phyloP scores from a whole-genome alignment of 1,284 basidiomycete species.

The Ganoderma lingzhi region DNA sequence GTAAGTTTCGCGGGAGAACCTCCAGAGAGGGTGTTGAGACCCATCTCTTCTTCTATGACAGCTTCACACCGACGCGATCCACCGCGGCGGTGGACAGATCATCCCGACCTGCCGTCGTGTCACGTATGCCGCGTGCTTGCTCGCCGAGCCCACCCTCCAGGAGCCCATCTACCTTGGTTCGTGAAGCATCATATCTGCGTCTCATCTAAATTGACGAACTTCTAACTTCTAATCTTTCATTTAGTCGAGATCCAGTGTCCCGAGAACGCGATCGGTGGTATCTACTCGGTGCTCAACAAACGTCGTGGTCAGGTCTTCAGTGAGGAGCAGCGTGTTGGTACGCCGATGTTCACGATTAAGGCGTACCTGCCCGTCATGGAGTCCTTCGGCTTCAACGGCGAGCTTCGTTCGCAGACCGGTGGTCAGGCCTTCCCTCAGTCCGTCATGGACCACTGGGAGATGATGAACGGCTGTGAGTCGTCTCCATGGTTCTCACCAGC shows the following conservation, averaged over 20 bases:
- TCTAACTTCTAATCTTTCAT: slow-evolving; percentile 8
- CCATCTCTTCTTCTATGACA: slow-evolving; percentile 41
- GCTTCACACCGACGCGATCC: slow-evolving; percentile 99
- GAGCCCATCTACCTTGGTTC: slow-evolving; percentile 95
- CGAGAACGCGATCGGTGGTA: slow-evolving; percentile 97
- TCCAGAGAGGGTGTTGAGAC: slow-evolving; percentile 7
- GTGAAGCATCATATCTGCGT: slow-evolving; percentile 23
- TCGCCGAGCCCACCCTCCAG: slow-evolving; percentile 92
- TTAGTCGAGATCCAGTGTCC: slow-evolving; percentile 98
- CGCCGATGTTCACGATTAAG: slow-evolving; percentile 99
- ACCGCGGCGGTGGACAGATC: slow-evolving; percentile 99
- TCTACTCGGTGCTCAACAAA: slow-evolving; percentile 96
- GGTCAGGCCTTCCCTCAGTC: slow-evolving; percentile 99
- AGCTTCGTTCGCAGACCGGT: slow-evolving; percentile 90
- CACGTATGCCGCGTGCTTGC: slow-evolving; percentile 94
- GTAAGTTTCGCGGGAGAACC: slow-evolving; percentile 51
- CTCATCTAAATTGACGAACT: slow-evolving; percentile 1
- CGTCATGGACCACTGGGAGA: slow-evolving; percentile 94
- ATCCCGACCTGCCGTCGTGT: slow-evolving; percentile 97
- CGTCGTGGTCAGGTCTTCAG: slow-evolving; percentile 99
- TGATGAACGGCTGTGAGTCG: slow-evolving; percentile 81
- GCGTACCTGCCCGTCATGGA: slow-evolving; percentile 97
- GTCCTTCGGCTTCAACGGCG: slow-evolving; percentile 99
- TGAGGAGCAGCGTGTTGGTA: slow-evolving; percentile 97
- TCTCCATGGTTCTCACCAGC: slow-evolving; percentile 35